These are phyloP conservation scores for Suhomyces guaymorum DNA, from an alignment of 1,139 yeast genomes.

Conservation along the genomic window DNA sequence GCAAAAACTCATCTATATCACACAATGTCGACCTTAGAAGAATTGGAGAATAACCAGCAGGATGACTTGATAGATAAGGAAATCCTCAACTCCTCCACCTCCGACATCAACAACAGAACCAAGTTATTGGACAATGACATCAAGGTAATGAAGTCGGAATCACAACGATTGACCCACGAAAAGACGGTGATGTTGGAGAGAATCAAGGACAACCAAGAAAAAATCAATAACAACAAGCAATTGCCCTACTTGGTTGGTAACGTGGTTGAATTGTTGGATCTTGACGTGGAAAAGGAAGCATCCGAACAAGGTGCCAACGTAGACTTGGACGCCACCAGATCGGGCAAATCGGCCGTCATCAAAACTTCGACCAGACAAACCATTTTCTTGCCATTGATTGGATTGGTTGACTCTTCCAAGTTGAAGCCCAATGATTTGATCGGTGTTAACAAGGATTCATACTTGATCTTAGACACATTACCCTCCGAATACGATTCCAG, in stretches of 20 bases:
- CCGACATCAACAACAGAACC: slow-evolving; percentile 83
- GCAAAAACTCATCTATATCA: background rate
- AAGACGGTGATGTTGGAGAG: slow-evolving; percentile 90
- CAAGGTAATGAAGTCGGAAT: slow-evolving; percentile 91
- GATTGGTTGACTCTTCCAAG: slow-evolving; percentile 84
- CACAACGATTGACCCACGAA: slow-evolving; percentile 88
- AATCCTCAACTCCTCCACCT: slow-evolving; percentile 72
- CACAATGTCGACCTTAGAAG: slow-evolving; percentile 68
- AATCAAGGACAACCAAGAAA: slow-evolving; percentile 94
- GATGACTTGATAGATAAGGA: slow-evolving; percentile 72
- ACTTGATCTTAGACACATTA: slow-evolving; percentile 85
- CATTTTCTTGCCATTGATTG: slow-evolving; percentile 92
- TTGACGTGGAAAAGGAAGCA: slow-evolving; percentile 85
- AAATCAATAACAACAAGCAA: slow-evolving; percentile 93
- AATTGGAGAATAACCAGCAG: slow-evolving; percentile 51
- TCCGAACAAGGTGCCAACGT: slow-evolving; percentile 93
- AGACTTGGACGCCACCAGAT: slow-evolving; percentile 87
- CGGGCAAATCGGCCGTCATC: slow-evolving; percentile 97
- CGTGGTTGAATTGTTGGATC: slow-evolving; percentile 89
- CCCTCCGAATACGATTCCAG: slow-evolving; percentile 98
- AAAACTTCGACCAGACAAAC: slow-evolving; percentile 98
- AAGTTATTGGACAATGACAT: slow-evolving; percentile 91
- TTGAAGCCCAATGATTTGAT: slow-evolving; percentile 95
- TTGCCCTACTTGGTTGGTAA: slow-evolving; percentile 97
- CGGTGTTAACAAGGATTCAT: slow-evolving; percentile 97